Evolutionary conservation across 257 asterid species (phyloP).

Genomic region (Primulina huaijiensis): DNA sequence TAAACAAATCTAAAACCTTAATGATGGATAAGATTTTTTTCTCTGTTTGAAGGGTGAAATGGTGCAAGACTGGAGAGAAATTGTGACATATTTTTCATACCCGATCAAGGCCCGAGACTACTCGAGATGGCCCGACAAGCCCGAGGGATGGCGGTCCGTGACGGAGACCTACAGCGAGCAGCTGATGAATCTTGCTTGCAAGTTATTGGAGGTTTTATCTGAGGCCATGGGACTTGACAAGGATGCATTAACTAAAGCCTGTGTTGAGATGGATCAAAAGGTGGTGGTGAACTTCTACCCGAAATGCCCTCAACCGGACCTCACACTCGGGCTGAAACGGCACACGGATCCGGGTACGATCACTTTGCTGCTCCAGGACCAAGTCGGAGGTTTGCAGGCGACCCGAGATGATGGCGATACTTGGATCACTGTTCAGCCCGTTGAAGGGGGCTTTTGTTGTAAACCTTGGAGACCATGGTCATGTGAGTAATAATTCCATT

Average conservation of each 20-base stretch:
- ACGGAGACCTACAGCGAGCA: constrained; percentile 52
- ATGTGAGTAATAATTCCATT: constrained; percentile 31
- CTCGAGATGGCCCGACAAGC: constrained; percentile 81
- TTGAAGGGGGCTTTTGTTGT: constrained; percentile 86
- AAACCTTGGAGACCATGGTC: constrained; percentile 87
- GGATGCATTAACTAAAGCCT: constrained; percentile 66
- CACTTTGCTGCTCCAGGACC: constrained; percentile 77
- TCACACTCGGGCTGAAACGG: constrained; percentile 70
- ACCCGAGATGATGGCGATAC: constrained; percentile 78
- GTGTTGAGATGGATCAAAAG: constrained; percentile 87
- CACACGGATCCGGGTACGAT: constrained; percentile 96
- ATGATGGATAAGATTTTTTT: too few species aligned
- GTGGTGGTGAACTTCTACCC: constrained; percentile 86
- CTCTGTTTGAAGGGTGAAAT: constrained; percentile 57
- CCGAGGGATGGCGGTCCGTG: constrained; percentile 62
- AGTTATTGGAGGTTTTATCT: constrained; percentile 55
- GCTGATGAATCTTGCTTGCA: constrained; percentile 57
- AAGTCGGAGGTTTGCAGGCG: constrained; percentile 90
- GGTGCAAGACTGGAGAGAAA: constrained; percentile 90
- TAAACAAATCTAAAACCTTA: too few species aligned
- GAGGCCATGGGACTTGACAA: constrained; percentile 78
- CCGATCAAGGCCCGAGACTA: constrained; percentile 68
- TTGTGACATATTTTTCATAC: constrained; percentile 71
- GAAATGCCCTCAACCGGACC: constrained; percentile 82
- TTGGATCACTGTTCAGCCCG: constrained; percentile 92